phyloP scores from a whole-genome alignment of 495 filamentous ascomycete genomes.

The Apodospora peruviana region DNA sequence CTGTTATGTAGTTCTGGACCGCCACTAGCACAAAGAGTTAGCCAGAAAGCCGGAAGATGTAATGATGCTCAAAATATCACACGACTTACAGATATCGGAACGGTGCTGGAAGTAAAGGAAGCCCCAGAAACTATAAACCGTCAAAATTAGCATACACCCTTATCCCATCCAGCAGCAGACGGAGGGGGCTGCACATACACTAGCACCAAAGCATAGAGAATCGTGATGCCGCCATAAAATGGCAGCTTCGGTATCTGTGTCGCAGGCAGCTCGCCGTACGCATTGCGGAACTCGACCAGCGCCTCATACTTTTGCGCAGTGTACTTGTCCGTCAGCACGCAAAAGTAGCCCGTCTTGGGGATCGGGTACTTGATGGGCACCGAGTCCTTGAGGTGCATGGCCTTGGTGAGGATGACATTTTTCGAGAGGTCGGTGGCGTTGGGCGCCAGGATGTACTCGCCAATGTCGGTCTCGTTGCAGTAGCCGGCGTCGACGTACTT shows the following conservation, averaged over 20 bases:
- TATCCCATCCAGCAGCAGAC: not conserved
- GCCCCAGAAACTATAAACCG: conserved; percentile 61
- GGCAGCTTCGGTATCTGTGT: conserved; percentile 95
- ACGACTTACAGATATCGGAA: conserved; percentile 71
- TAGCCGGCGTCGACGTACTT: conserved; percentile 56
- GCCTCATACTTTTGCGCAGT: conserved; percentile 62
- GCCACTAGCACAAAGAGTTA: conserved; percentile 60
- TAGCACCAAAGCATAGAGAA: conserved; percentile 85
- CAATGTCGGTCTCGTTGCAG: conserved; percentile 69
- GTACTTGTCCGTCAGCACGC: conserved; percentile 71
- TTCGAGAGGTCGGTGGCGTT: conserved; percentile 65
- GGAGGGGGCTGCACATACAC: conserved; percentile 21
- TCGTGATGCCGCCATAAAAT: conserved; percentile 93
- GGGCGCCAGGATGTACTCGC: conserved; percentile 75
- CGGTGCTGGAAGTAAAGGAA: conserved; percentile 95
- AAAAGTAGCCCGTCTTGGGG: conserved; percentile 91
- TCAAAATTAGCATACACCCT: too few species aligned
- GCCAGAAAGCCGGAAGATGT: conserved; percentile 12
- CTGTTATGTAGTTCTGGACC: conserved; percentile 99
- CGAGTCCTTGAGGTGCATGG: conserved; percentile 75
- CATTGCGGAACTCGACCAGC: conserved; percentile 86
- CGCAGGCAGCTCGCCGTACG: conserved; percentile 91
- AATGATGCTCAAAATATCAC: too few species aligned
- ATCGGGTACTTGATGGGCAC: conserved; percentile 72
- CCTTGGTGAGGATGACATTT: conserved; percentile 68